phyloP scores from a whole-genome alignment of 257 asterid species.

The Penstemon barbatus region DNA sequence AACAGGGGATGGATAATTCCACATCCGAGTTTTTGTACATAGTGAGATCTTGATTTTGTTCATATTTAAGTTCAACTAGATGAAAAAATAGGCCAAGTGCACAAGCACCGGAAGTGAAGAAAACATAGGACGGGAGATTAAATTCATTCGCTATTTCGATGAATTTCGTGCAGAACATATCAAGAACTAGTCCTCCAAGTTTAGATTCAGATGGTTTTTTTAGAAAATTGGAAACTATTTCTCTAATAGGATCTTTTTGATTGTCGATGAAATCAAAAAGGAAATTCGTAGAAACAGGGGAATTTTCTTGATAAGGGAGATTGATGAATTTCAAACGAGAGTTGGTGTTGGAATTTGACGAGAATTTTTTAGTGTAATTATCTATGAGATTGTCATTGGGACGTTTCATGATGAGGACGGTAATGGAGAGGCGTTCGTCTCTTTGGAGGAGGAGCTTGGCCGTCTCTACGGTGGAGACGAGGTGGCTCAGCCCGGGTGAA shows the following conservation, averaged over 20 bases:
- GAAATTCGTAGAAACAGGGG: neutral
- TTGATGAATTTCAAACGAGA: conserved; percentile 32
- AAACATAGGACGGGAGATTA: conserved; percentile 22
- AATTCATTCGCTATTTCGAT: conserved; percentile 18
- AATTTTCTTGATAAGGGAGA: conserved; percentile 1
- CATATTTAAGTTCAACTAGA: conserved; percentile 27
- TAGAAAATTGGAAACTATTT: conserved; percentile 18
- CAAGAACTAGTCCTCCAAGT: conserved; percentile 39
- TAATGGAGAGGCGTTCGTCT: conserved; percentile 38
- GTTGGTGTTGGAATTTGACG: neutral
- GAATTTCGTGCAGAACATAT: conserved; percentile 37
- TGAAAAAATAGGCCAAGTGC: conserved; percentile 30
- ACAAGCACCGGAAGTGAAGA: conserved; percentile 32
- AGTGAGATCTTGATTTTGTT: conserved; percentile 11
- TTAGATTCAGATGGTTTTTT: neutral
- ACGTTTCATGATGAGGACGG: conserved; percentile 37
- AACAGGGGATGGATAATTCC: conserved; percentile 17
- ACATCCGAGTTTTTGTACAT: conserved; percentile 8
- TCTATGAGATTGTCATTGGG: conserved; percentile 32
- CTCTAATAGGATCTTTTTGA: conserved; percentile 27
- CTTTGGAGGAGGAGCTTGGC: conserved; percentile 38
- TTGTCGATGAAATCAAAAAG: conserved; percentile 13
- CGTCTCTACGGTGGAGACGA: conserved; percentile 30
- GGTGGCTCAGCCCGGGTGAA: conserved; percentile 41
- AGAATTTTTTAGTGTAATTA: conserved; percentile 22